A percentile compares a stretch with the other conserved stretches of the same genome.
These are phyloP conservation scores for Raphanus sativus DNA, from an alignment of 345 rosid species.

Conservation along the genomic window DNA sequence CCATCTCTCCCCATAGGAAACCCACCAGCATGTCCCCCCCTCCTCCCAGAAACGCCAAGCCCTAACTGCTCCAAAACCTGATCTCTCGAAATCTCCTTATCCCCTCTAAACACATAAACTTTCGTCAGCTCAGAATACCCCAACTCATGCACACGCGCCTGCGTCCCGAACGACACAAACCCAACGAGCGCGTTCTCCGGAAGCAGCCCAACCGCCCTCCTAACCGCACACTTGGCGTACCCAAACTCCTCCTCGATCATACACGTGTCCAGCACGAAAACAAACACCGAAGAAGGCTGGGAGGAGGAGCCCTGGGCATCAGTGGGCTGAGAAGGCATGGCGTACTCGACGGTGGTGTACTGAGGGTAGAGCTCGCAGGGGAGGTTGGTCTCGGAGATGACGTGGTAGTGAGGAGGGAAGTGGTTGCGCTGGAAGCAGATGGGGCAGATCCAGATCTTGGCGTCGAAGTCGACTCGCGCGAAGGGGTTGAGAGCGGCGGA, in stretches of 20 bases:
- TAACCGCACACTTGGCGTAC: conserved; percentile 67
- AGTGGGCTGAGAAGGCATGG: conserved; percentile 45
- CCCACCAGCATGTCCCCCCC: conserved; percentile 47
- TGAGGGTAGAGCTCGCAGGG: conserved; percentile 92
- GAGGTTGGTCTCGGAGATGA: conserved; percentile 84
- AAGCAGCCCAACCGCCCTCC: conserved; percentile 84
- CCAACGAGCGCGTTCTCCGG: conserved; percentile 97
- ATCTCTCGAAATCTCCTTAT: conserved; percentile 77
- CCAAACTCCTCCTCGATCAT: conserved; percentile 94
- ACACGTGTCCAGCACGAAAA: conserved; percentile 86
- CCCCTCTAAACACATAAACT: conserved; percentile 90
- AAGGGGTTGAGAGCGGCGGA: conserved; percentile 71
- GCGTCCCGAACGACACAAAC: conserved; percentile 89
- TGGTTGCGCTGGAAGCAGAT: conserved; percentile 89
- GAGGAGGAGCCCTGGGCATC: too few relatives aligned
- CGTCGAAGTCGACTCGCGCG: conserved; percentile 76
- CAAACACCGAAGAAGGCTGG: conserved; percentile 46
- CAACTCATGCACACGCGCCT: conserved; percentile 91
- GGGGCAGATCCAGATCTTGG: conserved; percentile 99
- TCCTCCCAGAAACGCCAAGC: conserved; percentile 60
- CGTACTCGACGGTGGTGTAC: conserved; percentile 75
- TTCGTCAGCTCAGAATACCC: conserved; percentile 91
- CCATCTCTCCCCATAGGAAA: conserved; percentile 58
- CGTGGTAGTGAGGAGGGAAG: conserved; percentile 79
- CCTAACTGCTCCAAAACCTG: conserved; percentile 91